phyloP scores from a whole-genome alignment of 192 early-diverging fungal species.

The Lobosporangium transversale region DNA sequence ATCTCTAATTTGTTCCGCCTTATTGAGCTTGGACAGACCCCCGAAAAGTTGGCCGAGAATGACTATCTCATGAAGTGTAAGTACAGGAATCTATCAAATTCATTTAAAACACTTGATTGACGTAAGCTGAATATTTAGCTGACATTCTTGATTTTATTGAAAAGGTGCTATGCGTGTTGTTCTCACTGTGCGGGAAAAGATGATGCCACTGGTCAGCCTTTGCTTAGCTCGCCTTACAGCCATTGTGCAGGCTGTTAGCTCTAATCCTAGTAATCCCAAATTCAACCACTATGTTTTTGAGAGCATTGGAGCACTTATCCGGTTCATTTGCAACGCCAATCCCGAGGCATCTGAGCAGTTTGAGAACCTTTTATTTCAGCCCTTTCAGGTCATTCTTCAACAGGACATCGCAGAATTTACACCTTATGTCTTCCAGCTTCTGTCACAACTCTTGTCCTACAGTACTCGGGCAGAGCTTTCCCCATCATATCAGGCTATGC shows the following conservation, averaged over 20 bases:
- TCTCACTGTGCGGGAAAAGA: conserved; percentile 77
- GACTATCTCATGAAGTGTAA: conserved; percentile 94
- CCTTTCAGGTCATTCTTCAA: conserved; percentile 89
- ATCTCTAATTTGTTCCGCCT: conserved; percentile 79
- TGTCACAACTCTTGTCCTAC: conserved; percentile 86
- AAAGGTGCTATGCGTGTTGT: conserved; percentile 87
- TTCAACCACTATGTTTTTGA: conserved; percentile 99
- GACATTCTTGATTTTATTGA: background rate
- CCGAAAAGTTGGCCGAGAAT: conserved; percentile 95
- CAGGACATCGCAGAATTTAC: conserved; percentile 89
- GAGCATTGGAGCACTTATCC: conserved; percentile 85
- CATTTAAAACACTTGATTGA: background rate
- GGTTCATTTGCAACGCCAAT: conserved; percentile 83
- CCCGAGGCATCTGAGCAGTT: conserved; percentile 78
- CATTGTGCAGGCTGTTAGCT: conserved; percentile 84
- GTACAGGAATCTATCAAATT: background rate
- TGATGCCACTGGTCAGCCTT: conserved; percentile 75
- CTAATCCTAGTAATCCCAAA: conserved; percentile 96
- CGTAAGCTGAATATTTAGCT: background rate
- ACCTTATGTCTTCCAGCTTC: conserved; percentile 97
- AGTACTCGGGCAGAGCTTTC: conserved; percentile 75
- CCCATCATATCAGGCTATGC: conserved; percentile 73
- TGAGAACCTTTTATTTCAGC: conserved; percentile 86
- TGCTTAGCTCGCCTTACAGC: conserved; percentile 79
- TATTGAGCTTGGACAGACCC: conserved; percentile 80